Base-by-base conservation (phyloP, 805 yeast genomes). In the Candida wancherniae region DNA sequence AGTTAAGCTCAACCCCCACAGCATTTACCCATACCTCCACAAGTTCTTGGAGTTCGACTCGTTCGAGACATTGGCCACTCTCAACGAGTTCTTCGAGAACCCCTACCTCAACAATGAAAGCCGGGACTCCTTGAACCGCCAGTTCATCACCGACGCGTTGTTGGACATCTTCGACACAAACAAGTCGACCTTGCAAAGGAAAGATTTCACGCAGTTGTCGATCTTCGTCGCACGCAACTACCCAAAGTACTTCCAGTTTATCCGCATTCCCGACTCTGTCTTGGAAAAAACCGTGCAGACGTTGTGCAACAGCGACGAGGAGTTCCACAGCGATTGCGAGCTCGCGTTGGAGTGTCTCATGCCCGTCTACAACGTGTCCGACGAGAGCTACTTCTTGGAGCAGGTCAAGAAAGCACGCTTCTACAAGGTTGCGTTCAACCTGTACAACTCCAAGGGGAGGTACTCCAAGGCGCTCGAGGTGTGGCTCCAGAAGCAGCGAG, bases 31-130 rank as follows among this genome's bases (percentile, higher is more conserved):
- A 0, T 80, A 84, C 47, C 56, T 87, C n/a, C 64, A 61, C 24
- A 42, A 67, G 9, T 58, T 87, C 10, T 51, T 86, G n/a, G 59
- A 62, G 22, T 69, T 55, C 42, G 71, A 81, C 40, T 65, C 82
- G 4, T 61, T 70, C n/a, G 71, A 71, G 22, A 72, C 80, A 57
- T 67, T 88, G 20, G 63, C 80, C 0, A 71, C 84, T 11, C 53
- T 92, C 36, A 81, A 86, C 53, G 94, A 84, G 51, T 81, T 83
- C 6, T 79, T 90, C 49, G 97, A 90, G 50, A 94, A 86, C 51
- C 59, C 82, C 0, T 63, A 73, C 24, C 54, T 90, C 34, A 85
- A 87, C 52, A 86, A 77, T 13, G 77, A 75, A 26, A 70, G 62
- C 17, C 50, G 57, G 15, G 50, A 53, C 11, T 51, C 48, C 13